Evolutionary conservation across 78 protist species (phyloP), one percentile per base, ranked within the genome.

Genomic region (Polysphondylium violaceum): DNA sequence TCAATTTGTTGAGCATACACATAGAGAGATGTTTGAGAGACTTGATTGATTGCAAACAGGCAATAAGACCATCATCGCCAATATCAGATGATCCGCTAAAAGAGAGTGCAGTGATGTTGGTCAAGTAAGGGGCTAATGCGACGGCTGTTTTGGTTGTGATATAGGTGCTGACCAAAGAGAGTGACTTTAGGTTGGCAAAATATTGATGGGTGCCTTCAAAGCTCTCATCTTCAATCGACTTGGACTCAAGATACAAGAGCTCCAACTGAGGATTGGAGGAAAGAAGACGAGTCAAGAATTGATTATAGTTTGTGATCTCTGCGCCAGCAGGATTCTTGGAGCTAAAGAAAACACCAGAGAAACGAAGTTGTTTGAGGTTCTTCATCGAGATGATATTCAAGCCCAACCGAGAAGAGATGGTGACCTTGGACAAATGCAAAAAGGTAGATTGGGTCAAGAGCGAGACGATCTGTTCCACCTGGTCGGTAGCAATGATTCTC

Each of bases 121-220:
- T n/a, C 23, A 64, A 14, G n/a, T 83, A 31, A 3, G 91, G 91
- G 11, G 91, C 91, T 3, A 83, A 17, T 7, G 23, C 63, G 3
- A 69, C 43, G 21, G 69, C 14, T 9, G 79, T 59, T 12, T 51
- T 41, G 56, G 67, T 56, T 8, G 77, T 69, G 27, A 83, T 19
- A 6, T 41, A 29, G 14, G 67, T 43, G 44, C 63, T 40, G 0
- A 2, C 7, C 7, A 83, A 36, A 3, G 27, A 2, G 11, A 83
- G 21, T 27, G 25, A 19, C 16, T 3, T 31, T 14, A 83, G 50
- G 3, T 58, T 58, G 1, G 0, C 60, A 27, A 83, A 55, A 0
- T 17, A 19, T 9, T 51, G 81, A 36, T 33, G 19, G 21, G 35
- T 83, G n/a, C 55, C 91, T 2, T 51, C 56, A 19, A 83, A 69